Conservation (phyloP, 345 rosid species). For the Corymbia maculata region DNA sequence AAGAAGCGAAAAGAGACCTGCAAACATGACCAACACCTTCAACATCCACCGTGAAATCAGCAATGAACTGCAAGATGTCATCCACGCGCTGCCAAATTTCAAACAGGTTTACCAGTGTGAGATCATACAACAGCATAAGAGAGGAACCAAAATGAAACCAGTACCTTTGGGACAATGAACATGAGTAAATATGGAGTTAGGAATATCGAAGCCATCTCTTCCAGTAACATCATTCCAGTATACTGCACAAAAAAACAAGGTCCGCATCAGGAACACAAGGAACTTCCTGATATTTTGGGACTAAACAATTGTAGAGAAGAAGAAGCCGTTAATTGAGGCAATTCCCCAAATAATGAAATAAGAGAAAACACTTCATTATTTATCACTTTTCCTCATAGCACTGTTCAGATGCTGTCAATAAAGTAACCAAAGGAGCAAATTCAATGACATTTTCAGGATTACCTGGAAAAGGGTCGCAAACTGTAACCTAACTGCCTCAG, state of each 20-base stretch:
- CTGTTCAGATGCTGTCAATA: not conserved
- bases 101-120: not conserved
- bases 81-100: conserved; percentile 69
- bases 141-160: not conserved
- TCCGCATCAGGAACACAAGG: not conserved
- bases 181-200: conserved; percentile 86
- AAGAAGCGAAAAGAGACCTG: conserved; percentile 31
- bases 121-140: not conserved
- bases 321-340: not conserved
- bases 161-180: conserved; percentile 86
- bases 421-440: not conserved
- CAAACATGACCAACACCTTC: conserved; percentile 99
- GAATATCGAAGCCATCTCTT: conserved; percentile 97
- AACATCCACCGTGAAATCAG: conserved; percentile 65
- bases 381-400: not conserved
- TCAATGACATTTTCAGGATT: not conserved
- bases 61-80: conserved; percentile 85
- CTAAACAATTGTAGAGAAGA: not conserved
- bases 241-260: conserved; percentile 42
- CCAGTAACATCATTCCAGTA: conserved; percentile 93
- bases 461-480: conserved; percentile 97
- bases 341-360: not conserved
- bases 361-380: not conserved
- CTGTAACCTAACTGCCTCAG: conserved; percentile 66
- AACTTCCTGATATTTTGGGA: not conserved